Conservation (phyloP, 2,329 filamentous ascomycete species). For the Colletotrichum liriopes region DNA sequence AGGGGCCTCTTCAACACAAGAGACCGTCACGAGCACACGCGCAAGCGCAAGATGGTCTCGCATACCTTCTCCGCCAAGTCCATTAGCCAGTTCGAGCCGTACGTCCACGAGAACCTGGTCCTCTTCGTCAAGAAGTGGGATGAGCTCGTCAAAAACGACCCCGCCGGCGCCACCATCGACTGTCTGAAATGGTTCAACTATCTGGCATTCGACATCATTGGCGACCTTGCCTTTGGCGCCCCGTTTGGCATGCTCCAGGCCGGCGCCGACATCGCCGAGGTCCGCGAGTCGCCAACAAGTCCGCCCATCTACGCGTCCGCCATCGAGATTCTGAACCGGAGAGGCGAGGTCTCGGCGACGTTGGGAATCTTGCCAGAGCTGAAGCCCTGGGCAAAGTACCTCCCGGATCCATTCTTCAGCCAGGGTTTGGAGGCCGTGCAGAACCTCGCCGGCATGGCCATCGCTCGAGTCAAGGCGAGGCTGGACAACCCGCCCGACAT, state of each 20-base stretch:
- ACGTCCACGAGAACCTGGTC: conserved; percentile 85
- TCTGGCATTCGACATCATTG: conserved; percentile 45
- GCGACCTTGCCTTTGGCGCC: conserved; percentile 45
- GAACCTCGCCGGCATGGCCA: conserved; percentile 88
- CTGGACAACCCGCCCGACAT: conserved; percentile 78
- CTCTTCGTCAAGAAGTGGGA: conserved; percentile 83
- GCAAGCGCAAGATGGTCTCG: conserved; percentile 90
- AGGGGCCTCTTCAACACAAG: conserved; percentile 93
- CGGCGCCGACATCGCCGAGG: conserved; percentile 42
- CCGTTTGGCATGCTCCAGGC: conserved; percentile 44
- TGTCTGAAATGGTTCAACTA: conserved; percentile 63
- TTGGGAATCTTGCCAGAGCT: conserved; percentile 82
- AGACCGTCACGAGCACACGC: conserved; percentile 84
- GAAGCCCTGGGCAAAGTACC: conserved; percentile 84
- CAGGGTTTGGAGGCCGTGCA: conserved; percentile 82
- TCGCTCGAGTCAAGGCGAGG: conserved; percentile 83
- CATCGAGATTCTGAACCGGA: conserved; percentile 89
- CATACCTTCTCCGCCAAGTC: conserved; percentile 90
- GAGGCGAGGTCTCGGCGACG: conserved; percentile 88
- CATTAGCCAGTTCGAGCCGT: conserved; percentile 88
- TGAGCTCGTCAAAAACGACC: conserved; percentile 57
- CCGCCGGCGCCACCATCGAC: conserved; percentile 70
- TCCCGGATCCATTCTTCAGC: conserved; percentile 87
- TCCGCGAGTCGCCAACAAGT: conserved; percentile 65
- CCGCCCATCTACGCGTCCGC: conserved; percentile 81